These are phyloP conservation scores for Hanseniaspora singularis DNA, from an alignment of 805 yeast genomes.

Conservation along the genomic window DNA sequence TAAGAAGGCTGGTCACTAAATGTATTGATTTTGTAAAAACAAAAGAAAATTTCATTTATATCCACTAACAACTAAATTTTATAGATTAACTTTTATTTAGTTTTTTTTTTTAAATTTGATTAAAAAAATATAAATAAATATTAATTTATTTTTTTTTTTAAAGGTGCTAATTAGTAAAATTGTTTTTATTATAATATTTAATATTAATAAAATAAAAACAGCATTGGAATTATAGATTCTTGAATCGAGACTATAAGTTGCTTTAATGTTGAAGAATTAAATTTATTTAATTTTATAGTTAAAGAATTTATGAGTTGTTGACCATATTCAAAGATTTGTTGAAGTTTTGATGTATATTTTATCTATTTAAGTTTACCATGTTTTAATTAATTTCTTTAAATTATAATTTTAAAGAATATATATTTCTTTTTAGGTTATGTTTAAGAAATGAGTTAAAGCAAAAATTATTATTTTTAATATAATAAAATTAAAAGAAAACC, in stretches of 20 bases:
- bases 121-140: neutral
- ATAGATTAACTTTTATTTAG: neutral
- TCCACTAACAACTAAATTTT: too few relatives aligned
- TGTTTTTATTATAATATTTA: too few relatives aligned
- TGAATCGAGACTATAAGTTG: constrained; percentile 15
- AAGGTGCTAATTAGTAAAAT: too few relatives aligned
- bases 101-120: neutral
- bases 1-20: constrained; percentile 33
- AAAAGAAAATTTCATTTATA: neutral
- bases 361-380: too few relatives aligned
- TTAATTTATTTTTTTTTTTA: neutral
- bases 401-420: too few relatives aligned
- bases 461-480: too few relatives aligned
- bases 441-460: too few relatives aligned
- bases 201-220: neutral
- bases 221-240: constrained; percentile 14
- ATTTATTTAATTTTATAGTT: constrained; percentile 7
- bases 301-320: constrained; percentile 14
- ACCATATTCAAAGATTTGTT: constrained; percentile 14
- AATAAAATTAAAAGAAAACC: too few relatives aligned
- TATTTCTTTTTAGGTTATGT: too few relatives aligned
- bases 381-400: too few relatives aligned
- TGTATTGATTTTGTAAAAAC: neutral
- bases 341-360: constrained; percentile 11
- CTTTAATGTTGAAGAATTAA: constrained; percentile 14